Conservation (phyloP, 1,139 yeast genomes). For the Suhomyces atakaporum region DNA sequence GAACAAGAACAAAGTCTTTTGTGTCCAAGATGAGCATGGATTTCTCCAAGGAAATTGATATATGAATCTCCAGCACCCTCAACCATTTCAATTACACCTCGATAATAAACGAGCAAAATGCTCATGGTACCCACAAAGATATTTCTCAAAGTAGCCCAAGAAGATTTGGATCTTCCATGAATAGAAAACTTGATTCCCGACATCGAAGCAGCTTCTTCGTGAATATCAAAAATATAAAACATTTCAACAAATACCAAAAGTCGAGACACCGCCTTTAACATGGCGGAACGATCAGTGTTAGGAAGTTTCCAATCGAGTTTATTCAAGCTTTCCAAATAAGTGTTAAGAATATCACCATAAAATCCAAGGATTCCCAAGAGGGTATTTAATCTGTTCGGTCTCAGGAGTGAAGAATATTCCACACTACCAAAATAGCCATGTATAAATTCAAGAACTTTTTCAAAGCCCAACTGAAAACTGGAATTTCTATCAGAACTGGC, state of each 20-base stretch:
- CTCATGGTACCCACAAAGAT: constrained; percentile 47
- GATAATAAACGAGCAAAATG: constrained; percentile 38
- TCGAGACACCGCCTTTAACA: constrained; percentile 14
- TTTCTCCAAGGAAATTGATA: constrained; percentile 8
- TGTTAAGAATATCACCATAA: constrained; percentile 41
- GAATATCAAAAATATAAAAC: constrained; percentile 45
- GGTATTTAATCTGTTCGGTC: constrained; percentile 18
- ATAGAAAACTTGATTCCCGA: constrained; percentile 35
- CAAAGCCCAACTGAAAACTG: constrained; percentile 57
- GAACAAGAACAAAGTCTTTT: constrained; percentile 69
- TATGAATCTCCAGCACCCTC: neutral
- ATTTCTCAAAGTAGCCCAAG: constrained; percentile 53
- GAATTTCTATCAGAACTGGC: constrained; percentile 38
- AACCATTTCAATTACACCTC: constrained; percentile 7
- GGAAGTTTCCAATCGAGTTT: constrained; percentile 26
- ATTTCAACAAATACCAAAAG: constrained; percentile 38
- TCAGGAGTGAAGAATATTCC: constrained; percentile 13
- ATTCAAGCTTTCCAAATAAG: constrained; percentile 28
- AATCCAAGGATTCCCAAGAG: constrained; percentile 43
- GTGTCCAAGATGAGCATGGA: constrained; percentile 76
- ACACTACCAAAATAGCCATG: constrained; percentile 36
- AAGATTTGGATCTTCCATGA: constrained; percentile 27
- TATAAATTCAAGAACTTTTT: constrained; percentile 47
- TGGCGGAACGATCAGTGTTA: neutral
- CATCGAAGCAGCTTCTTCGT: constrained; percentile 52